Base-by-base conservation (phyloP, 2,329 filamentous ascomycete species). In the Aspergillus candidus region DNA sequence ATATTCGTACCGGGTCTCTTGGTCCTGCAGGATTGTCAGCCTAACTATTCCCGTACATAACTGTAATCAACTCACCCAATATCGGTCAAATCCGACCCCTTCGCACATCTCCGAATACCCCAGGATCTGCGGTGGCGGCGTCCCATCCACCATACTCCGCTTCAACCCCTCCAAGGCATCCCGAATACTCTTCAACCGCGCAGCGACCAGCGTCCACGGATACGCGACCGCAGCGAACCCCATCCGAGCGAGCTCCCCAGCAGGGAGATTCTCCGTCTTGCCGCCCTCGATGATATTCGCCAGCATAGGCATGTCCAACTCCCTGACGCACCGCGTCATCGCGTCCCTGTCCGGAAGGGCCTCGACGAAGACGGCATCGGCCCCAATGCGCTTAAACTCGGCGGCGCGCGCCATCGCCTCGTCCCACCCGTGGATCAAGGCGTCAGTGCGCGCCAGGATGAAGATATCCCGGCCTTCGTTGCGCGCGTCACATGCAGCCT, bases 381-480 rank as follows among this genome's bases (percentile, higher is more conserved):
- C 71, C 0, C 71, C 70, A 12, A 74, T 69, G 3, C 62, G 54
- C n/a, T 62, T 67, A 47, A 70, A 70, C 46, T 71, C 62, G 13
- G 64, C 56, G 0, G 66, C 72, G 2, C 72, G 58, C 0, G 62
- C 47, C 11, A 74, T 60, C 1, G 70, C 71, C 48, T 75, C 72
- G 4, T 73, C 70, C 55, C 66, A 74, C 2, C 70, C 53, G 29
- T 56, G 51, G 31, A 61, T 58, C 29, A 60, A 52, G 3, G 65
- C 56, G 44, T 75, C 72, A 0, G 72, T 74, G 4, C 72, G 61
- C 0, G 70, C 71, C 3, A 75, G 54, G 32, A 75, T 63, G 42
- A 69, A 72, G 27, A 74, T 73, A 44, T 74, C 72, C 4, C 56
- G 52, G 1, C 71, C 70, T 47, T 72, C 62, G 37, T 74, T 63